These are phyloP conservation scores for Filobasidium wieringae DNA, from an alignment of 768 basidiomycete genomes.

Conservation along the genomic window DNA sequence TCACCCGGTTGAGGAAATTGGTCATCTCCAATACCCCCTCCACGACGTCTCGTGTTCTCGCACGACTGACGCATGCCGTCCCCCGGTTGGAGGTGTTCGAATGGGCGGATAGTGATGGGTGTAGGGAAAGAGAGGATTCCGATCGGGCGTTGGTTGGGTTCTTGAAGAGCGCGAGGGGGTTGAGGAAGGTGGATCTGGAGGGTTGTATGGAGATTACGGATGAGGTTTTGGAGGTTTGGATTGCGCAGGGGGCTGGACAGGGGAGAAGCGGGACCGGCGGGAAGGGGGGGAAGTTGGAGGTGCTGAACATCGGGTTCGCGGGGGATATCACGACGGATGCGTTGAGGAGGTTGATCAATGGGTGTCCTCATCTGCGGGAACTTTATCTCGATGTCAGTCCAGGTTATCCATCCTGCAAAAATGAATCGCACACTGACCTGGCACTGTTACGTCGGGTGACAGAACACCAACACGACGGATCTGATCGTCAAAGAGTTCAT, in stretches of 20 bases:
- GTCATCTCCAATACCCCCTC: conserved; percentile 57
- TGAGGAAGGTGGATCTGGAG: conserved; percentile 69
- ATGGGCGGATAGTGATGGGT: conserved; percentile 50
- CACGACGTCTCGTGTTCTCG: conserved; percentile 64
- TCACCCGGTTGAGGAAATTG: conserved; percentile 65
- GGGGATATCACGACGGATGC: conserved; percentile 52
- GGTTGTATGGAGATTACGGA: conserved; percentile 66
- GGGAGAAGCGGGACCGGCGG: no score
- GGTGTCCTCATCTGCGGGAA: conserved; percentile 53
- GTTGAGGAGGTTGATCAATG: conserved; percentile 51
- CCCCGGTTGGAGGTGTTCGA: conserved; percentile 68
- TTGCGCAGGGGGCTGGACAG: no score
- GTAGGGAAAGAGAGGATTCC: conserved; percentile 47
- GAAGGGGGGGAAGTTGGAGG: conserved; percentile 46
- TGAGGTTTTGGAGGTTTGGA: conserved; percentile 49
- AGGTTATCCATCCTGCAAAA: background rate
- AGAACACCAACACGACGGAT: conserved; percentile 11
- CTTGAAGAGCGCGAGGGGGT: conserved; percentile 54
- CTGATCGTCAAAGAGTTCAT: conserved; percentile 15
- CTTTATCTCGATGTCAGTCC: conserved; percentile 54
- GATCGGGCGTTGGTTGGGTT: conserved; percentile 62
- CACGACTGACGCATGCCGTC: conserved; percentile 60
- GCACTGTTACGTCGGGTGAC: background rate
- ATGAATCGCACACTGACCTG: background rate
- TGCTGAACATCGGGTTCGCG: conserved; percentile 59